These are phyloP conservation scores for Penicillium decumbens DNA, from an alignment of 2,329 filamentous ascomycete genomes.

Conservation along the genomic window DNA sequence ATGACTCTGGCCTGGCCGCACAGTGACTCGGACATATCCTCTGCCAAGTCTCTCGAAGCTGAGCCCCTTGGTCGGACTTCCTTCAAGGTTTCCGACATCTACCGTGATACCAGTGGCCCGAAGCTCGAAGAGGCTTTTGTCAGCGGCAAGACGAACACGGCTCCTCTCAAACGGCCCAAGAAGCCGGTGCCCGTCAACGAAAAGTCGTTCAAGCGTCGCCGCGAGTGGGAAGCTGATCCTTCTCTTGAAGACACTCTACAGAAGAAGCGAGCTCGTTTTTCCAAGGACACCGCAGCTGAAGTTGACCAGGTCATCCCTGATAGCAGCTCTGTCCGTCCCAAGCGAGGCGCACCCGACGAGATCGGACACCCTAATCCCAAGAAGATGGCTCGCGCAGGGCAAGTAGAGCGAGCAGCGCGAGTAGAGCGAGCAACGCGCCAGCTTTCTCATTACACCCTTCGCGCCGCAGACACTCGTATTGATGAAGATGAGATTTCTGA, in stretches of 20 bases:
- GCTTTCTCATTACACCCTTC: not conserved
- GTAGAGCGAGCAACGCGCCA: not conserved
- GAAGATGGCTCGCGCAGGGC: not conserved
- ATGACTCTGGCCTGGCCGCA: not conserved
- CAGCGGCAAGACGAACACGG: slow-evolving; percentile 26
- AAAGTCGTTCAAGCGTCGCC: slow-evolving; percentile 25
- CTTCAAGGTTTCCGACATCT: slow-evolving; percentile 21
- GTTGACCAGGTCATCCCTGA: not conserved
- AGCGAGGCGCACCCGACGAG: slow-evolving; percentile 3
- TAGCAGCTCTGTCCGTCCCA: slow-evolving; percentile 12
- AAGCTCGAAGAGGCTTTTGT: slow-evolving; percentile 18
- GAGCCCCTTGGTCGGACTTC: slow-evolving; percentile 28
- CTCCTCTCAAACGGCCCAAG: slow-evolving; percentile 24
- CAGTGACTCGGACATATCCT: slow-evolving; percentile 39
- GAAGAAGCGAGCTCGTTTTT: slow-evolving; percentile 14
- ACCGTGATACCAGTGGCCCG: slow-evolving; percentile 21
- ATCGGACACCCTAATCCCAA: slow-evolving; percentile 6
- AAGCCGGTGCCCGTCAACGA: slow-evolving; percentile 23
- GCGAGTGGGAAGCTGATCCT: slow-evolving; percentile 27
- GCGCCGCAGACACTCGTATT: not conserved
- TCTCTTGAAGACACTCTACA: slow-evolving; percentile 25
- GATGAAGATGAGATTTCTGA: not conserved
- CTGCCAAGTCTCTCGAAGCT: slow-evolving; percentile 36
- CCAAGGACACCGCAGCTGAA: slow-evolving; percentile 2
- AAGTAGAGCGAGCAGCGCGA: no score